Conservation (phyloP, 495 filamentous ascomycete genomes). For the Aspergillus cavernicola region DNA sequence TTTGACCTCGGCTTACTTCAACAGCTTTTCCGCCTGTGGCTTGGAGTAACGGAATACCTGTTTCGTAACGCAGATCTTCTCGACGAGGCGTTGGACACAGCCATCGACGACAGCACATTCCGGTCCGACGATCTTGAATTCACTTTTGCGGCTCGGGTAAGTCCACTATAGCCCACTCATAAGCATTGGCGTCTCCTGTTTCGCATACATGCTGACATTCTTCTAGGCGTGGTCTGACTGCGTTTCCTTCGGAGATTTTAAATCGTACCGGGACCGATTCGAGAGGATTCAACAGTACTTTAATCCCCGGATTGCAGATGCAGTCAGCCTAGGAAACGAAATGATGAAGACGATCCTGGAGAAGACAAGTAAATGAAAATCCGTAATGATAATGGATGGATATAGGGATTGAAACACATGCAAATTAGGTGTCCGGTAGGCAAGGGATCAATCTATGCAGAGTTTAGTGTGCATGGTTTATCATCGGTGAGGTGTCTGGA, state of each 20-base stretch:
- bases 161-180: slow-evolving; percentile 20
- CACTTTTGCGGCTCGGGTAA: slow-evolving; percentile 83
- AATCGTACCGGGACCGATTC: slow-evolving; percentile 85
- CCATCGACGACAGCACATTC: slow-evolving; percentile 83
- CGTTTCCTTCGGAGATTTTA: slow-evolving; percentile 84
- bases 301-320: slow-evolving; percentile 79
- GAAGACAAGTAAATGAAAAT: slow-evolving; percentile 52
- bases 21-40: slow-evolving; percentile 91
- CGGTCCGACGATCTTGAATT: slow-evolving; percentile 92
- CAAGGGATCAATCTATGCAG: too few relatives aligned
- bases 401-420: too few relatives aligned
- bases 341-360: slow-evolving; percentile 96
- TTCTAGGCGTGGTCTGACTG: slow-evolving; percentile 87
- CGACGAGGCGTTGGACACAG: slow-evolving; percentile 79
- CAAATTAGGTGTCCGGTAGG: not conserved
- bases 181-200: not conserved
- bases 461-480: too few relatives aligned
- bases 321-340: slow-evolving; percentile 81
- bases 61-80: slow-evolving; percentile 82
- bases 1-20: slow-evolving; percentile 14
- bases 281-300: slow-evolving; percentile 87
- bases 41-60: slow-evolving; percentile 94
- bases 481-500: too few relatives aligned
- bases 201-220: not conserved
- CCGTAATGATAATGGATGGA: not conserved